A percentile compares a stretch with the other conserved stretches of the same genome.
These are phyloP conservation scores for Suhomyces faveliae DNA, from an alignment of 805 yeast genomes.

Conservation along the genomic window DNA sequence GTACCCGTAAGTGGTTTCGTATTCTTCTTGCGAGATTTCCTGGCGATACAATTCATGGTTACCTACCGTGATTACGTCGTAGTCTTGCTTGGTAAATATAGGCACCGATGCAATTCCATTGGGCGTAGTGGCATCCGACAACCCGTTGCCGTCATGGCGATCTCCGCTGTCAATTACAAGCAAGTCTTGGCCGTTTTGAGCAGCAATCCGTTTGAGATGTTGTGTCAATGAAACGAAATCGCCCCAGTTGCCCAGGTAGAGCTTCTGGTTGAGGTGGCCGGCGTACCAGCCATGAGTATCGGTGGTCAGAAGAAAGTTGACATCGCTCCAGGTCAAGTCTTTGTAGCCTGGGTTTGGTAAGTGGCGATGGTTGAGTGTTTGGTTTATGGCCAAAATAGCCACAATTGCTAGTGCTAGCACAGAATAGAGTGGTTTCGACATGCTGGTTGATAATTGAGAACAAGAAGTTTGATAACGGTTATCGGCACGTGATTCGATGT, in stretches of 20 bases:
- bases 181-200: constrained; percentile 54
- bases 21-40: constrained; percentile 65
- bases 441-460: neutral
- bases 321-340: constrained; percentile 50
- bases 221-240: constrained; percentile 71
- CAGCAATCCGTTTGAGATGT: constrained; percentile 48
- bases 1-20: constrained; percentile 52
- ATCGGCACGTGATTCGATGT: neutral
- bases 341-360: neutral
- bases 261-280: constrained; percentile 79
- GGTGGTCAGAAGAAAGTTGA: constrained; percentile 90
- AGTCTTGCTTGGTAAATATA: constrained; percentile 62
- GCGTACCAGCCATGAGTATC: constrained; percentile 98
- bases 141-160: constrained; percentile 91
- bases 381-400: neutral
- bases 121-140: constrained; percentile 73
- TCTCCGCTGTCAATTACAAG: constrained; percentile 87
- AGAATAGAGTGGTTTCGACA: neutral
- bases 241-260: constrained; percentile 89
- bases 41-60: constrained; percentile 84
- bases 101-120: constrained; percentile 65
- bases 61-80: constrained; percentile 81
- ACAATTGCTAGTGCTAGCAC: neutral
- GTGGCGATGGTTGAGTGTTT: neutral
- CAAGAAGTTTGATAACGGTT: neutral